These are phyloP conservation scores for Sedum album DNA, from an alignment of 164 flowering plant genomes.

Conservation along the genomic window DNA sequence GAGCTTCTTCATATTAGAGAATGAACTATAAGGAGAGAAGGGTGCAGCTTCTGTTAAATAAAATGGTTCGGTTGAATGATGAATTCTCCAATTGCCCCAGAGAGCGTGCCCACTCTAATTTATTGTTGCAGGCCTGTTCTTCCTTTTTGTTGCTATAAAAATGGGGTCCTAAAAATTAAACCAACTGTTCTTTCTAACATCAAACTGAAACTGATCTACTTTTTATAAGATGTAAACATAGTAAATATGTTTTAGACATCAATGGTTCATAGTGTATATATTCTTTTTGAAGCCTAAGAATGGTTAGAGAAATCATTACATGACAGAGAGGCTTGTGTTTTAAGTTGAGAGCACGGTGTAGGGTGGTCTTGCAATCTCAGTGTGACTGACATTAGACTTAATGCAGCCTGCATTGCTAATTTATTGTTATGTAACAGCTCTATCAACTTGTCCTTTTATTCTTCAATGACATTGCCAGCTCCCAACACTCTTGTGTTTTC, in stretches of 20 bases:
- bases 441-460: background rate
- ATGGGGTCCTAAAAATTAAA: background rate
- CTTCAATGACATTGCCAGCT: background rate
- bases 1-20: background rate
- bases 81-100: background rate
- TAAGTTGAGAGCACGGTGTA: background rate
- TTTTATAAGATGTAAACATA: background rate
- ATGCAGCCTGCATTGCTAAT: background rate
- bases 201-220: background rate
- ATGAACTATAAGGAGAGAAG: background rate
- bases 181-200: background rate
- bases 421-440: background rate
- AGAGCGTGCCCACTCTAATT: constrained; percentile 1
- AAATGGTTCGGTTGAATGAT: background rate
- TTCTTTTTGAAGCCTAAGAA: background rate
- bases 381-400: background rate
- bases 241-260: no score
- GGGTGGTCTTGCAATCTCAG: background rate
- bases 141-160: background rate
- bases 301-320: background rate
- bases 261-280: background rate
- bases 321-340: background rate
- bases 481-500: background rate
- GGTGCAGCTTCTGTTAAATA: background rate
- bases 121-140: constrained; percentile 3